Conservation (phyloP, 257 asterid genomes). For the Scutellaria minor region DNA sequence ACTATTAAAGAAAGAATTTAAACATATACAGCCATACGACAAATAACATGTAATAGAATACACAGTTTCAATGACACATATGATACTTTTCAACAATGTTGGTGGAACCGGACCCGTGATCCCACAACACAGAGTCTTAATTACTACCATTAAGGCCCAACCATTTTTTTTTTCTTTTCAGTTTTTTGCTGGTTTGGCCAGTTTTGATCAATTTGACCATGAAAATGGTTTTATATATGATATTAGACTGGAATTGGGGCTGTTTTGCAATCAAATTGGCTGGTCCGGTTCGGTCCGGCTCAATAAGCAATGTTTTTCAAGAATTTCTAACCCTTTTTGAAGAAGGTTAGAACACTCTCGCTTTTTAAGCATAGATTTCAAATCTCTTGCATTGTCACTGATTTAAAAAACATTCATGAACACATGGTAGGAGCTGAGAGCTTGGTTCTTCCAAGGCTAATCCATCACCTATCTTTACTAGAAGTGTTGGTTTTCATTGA, state of each 20-base stretch:
- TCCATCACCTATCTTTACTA: neutral
- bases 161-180: no score
- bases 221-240: no score
- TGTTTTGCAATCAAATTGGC: no score
- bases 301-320: neutral
- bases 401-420: no score
- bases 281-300: no score
- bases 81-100: no score
- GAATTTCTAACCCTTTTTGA: neutral
- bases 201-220: no score
- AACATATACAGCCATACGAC: slow-evolving; percentile 14
- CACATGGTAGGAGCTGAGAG: neutral
- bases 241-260: no score
- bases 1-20: neutral
- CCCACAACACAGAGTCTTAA: no score
- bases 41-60: neutral
- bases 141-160: no score
- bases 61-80: slow-evolving; percentile 16
- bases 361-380: neutral
- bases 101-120: no score
- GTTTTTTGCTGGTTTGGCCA: no score
- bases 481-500: slow-evolving; percentile 3
- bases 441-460: neutral
- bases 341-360: slow-evolving; percentile 21
- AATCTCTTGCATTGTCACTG: neutral